These are phyloP conservation scores for Penicillium antarcticum DNA, from an alignment of 495 filamentous ascomycete species.

Conservation along the genomic window DNA sequence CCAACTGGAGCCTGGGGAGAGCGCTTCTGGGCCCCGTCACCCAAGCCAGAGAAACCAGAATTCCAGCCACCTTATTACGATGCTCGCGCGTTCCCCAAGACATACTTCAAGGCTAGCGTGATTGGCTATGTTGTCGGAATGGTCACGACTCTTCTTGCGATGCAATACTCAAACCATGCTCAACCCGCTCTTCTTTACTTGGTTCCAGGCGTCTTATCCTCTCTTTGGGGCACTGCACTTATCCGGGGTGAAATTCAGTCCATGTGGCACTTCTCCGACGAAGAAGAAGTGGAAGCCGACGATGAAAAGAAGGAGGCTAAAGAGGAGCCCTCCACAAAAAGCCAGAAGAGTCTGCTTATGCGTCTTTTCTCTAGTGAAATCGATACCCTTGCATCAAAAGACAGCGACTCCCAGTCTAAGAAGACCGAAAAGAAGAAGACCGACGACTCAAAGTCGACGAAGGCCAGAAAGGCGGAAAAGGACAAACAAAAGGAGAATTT, in stretches of 20 bases:
- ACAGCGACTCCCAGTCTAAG: not conserved
- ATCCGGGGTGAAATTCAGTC: constrained; percentile 62
- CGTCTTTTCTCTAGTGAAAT: constrained; percentile 27
- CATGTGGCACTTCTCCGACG: constrained; percentile 84
- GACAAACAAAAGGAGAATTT: constrained; percentile 2
- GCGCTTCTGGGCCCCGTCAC: constrained; percentile 68
- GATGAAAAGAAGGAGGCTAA: constrained; percentile 24
- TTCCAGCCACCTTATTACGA: constrained; percentile 38
- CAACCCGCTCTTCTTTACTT: constrained; percentile 93
- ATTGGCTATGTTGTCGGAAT: constrained; percentile 79
- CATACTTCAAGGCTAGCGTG: constrained; percentile 80
- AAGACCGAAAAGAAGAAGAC: constrained; percentile 8
- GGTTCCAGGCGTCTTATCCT: constrained; percentile 76
- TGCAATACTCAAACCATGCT: constrained; percentile 74
- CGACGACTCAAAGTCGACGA: constrained; percentile 1
- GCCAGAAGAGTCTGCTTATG: constrained; percentile 23
- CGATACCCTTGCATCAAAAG: constrained; percentile 3
- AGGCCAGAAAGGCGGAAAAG: constrained; percentile 5
- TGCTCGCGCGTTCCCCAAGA: constrained; percentile 66
- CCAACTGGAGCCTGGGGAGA: constrained; percentile 77
- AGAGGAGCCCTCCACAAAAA: constrained; percentile 4
- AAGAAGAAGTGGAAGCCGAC: constrained; percentile 31
- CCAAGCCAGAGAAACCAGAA: constrained; percentile 23
- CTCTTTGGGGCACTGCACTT: constrained; percentile 77
- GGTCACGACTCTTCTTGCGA: constrained; percentile 70